These are phyloP conservation scores for Calycina herbarum DNA, from an alignment of 2,329 filamentous ascomycete genomes.

Conservation along the genomic window DNA sequence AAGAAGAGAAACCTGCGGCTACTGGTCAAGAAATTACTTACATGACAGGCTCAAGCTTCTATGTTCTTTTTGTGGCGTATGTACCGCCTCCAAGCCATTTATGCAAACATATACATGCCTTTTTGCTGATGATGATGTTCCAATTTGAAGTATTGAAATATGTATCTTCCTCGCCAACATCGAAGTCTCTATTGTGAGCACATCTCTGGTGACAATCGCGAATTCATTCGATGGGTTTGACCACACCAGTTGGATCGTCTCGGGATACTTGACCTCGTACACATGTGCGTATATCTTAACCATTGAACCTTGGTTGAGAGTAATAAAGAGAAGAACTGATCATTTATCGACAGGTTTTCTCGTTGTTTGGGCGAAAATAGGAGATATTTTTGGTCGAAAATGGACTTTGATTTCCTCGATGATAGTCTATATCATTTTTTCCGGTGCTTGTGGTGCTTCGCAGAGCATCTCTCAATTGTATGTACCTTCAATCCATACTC, in stretches of 20 bases:
- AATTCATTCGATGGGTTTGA: slow-evolving; percentile 8
- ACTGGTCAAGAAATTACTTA: no score
- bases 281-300: neutral
- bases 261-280: slow-evolving; percentile 8
- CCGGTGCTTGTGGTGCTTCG: slow-evolving; percentile 14
- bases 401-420: slow-evolving; percentile 3
- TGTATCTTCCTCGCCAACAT: slow-evolving; percentile 14
- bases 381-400: slow-evolving; percentile 15
- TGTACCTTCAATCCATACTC: slow-evolving; percentile 1
- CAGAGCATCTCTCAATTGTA: slow-evolving; percentile 21
- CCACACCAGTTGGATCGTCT: slow-evolving; percentile 8
- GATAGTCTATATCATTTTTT: slow-evolving; percentile 8
- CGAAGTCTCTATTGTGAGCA: slow-evolving; percentile 14
- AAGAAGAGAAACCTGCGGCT: no score
- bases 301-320: no score
- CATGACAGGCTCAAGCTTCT: no score
- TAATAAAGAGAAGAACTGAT: neutral
- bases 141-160: neutral
- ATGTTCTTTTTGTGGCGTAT: no score
- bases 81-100: no score
- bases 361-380: slow-evolving; percentile 14
- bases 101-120: no score
- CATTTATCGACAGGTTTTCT: slow-evolving; percentile 2
- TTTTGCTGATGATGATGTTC: no score
- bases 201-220: slow-evolving; percentile 12